Evolutionary conservation across 805 yeast genomes (phyloP), one percentile per base, ranked within the genome.

Genomic region (Ascoidea asiatica): DNA sequence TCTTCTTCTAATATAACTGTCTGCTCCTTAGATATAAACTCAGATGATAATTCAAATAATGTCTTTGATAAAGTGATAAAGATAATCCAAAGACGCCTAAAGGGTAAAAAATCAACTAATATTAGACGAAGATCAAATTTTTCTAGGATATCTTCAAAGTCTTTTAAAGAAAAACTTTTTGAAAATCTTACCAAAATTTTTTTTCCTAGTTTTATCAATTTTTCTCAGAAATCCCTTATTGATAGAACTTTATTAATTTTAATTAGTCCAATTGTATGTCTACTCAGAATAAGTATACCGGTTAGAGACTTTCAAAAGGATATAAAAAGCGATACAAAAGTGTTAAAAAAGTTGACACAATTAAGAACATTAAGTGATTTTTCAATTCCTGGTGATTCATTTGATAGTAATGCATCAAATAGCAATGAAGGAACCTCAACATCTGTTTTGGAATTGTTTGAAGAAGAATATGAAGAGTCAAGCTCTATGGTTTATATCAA

Each of bases 201-300:
- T 35, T 50, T 53, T 11, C 56, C 56, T 2, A 44, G 52, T 11
- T 20, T 53, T n/a, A 39, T 44, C 2, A 48, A 43, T 38, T 53
- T 53, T 29, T n/a, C 19, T 15, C 19, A 46, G 15, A 53, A 52
- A 21, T 43, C 53, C 3, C 5, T 37, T 17, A 19, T 41, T n/a
- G 54, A 53, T 41, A 45, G 44, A 39, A 36, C 40, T 17, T 21
- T 52, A 4, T 44, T 51, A 22, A 36, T 46, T 19, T n/a, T 52
- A 21, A 39, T 47, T 13, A 41, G 44, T 4, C 66, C 68, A 5
- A 48, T 62, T 2, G 46, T 56, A 3, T 33, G 59, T 4, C 17
- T 63, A 4, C 49, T 66, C 20, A 52, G 61, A 19, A 15, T 61
- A 11, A 54, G 66, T 8, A 58, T 53, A 11, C 70, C 70, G 1